Conservation (phyloP, 306 rosid genomes). For the Vigna unguiculata region DNA sequence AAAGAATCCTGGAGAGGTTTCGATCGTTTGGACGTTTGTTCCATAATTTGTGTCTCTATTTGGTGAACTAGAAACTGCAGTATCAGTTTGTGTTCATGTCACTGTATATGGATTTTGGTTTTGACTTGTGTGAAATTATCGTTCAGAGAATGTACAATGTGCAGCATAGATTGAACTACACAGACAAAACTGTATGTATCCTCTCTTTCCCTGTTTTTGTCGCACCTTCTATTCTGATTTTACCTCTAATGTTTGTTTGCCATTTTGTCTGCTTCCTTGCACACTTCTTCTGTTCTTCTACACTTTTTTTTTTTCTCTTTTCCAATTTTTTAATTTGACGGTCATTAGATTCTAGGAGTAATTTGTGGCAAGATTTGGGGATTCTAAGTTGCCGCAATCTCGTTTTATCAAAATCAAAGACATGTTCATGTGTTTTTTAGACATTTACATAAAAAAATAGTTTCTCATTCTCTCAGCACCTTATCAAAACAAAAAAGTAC, state of each 20-base stretch:
- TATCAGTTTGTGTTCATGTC: slow-evolving; percentile 2
- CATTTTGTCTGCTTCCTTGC: slow-evolving; percentile 40
- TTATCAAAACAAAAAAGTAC: neutral
- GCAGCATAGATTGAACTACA: slow-evolving; percentile 33
- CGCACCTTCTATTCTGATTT: slow-evolving; percentile 34
- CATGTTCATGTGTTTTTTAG: slow-evolving; percentile 11
- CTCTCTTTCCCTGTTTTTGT: slow-evolving; percentile 22
- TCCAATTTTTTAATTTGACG: neutral
- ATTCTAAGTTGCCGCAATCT: slow-evolving; percentile 69
- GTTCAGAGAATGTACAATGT: slow-evolving; percentile 44
- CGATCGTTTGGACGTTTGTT: slow-evolving; percentile 32
- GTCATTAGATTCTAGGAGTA: slow-evolving; percentile 58
- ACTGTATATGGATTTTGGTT: slow-evolving; percentile 28
- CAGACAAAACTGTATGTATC: slow-evolving; percentile 29
- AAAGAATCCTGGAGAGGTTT: slow-evolving; percentile 25
- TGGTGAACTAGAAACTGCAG: neutral
- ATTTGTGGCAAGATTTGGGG: slow-evolving; percentile 90
- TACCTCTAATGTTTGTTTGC: slow-evolving; percentile 23
- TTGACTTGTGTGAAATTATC: slow-evolving; percentile 43
- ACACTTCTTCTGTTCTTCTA: neutral
- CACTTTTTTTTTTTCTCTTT: neutral
- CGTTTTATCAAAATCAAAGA: slow-evolving; percentile 48
- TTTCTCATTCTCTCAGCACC: neutral
- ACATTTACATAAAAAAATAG: neutral
- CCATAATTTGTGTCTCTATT: slow-evolving; percentile 19